Conservation (phyloP, 768 basidiomycete genomes). For the Leccinum aurantiacum region DNA sequence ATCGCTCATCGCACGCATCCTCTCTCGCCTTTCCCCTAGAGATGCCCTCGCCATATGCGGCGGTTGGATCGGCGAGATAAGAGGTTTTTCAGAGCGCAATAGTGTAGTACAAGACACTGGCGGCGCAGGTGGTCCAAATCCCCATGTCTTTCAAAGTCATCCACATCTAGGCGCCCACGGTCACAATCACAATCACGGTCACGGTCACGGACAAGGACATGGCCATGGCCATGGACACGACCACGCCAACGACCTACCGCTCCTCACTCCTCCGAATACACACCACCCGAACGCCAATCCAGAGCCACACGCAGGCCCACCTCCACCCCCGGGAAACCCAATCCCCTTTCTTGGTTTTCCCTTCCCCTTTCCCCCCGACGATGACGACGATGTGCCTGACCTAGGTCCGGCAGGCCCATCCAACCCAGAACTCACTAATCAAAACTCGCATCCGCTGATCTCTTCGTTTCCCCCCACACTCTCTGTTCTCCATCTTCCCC, state of each 20-base stretch:
- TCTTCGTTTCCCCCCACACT: constrained; percentile 36
- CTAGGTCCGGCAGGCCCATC: constrained; percentile 6
- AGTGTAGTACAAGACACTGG: neutral
- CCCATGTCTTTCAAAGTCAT: constrained; percentile 6
- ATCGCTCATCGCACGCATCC: constrained; percentile 18
- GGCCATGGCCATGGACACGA: constrained; percentile 1
- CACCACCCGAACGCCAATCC: constrained; percentile 5
- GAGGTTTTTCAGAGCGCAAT: constrained; percentile 17
- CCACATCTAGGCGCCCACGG: constrained; percentile 6
- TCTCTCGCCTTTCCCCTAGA: constrained; percentile 29
- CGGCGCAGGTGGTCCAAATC: constrained; percentile 1
- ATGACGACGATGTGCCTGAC: neutral
- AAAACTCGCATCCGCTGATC: constrained; percentile 28
- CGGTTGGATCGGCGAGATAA: constrained; percentile 37
- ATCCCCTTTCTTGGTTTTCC: constrained; percentile 7
- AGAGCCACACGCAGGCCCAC: neutral
- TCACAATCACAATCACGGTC: neutral
- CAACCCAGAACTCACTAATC: constrained; percentile 17
- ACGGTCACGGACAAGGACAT: neutral
- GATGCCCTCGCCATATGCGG: constrained; percentile 31
- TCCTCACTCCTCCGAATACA: constrained; percentile 11
- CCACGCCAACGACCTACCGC: constrained; percentile 15
- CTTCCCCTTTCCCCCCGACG: constrained; percentile 3
- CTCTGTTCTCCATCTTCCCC: constrained; percentile 27
- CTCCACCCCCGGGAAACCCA: neutral